These are phyloP conservation scores for Colletotrichum theobromicola DNA, from an alignment of 2,329 filamentous ascomycete species.

Conservation along the genomic window DNA sequence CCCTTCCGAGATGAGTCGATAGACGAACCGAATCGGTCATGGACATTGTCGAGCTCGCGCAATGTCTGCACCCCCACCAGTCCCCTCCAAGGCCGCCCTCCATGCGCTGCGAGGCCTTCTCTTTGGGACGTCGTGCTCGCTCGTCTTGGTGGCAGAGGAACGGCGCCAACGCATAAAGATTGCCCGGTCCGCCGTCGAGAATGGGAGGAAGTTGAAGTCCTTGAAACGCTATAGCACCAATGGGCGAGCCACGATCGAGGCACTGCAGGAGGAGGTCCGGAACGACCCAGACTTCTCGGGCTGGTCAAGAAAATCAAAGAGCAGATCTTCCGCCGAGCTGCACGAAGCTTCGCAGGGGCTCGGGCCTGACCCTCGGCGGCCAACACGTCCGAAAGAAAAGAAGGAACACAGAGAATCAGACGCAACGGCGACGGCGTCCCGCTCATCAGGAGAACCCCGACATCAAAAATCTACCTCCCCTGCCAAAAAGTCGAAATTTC, in stretches of 20 bases:
- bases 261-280: constrained; percentile 27
- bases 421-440: background rate
- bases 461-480: background rate
- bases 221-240: constrained; percentile 33
- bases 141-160: constrained; percentile 61
- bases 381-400: background rate
- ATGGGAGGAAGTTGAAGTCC: constrained; percentile 56
- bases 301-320: constrained; percentile 26
- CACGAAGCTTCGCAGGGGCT: background rate
- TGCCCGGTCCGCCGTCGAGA: constrained; percentile 54
- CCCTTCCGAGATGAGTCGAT: constrained; percentile 2
- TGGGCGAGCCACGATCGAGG: constrained; percentile 13
- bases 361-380: background rate
- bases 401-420: background rate
- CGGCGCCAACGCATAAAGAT: constrained; percentile 59
- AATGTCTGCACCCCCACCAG: constrained; percentile 53
- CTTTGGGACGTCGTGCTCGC: constrained; percentile 62
- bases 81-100: constrained; percentile 60
- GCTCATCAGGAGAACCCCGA: background rate
- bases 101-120: constrained; percentile 61
- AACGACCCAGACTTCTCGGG: constrained; percentile 23
- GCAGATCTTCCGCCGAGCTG: background rate
- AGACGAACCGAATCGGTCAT: constrained; percentile 9
- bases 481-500: background rate
- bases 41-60: constrained; percentile 14